These are phyloP conservation scores for Astrephomene gubernaculifera DNA, from an alignment of 139 green algal genomes.

Conservation along the genomic window DNA sequence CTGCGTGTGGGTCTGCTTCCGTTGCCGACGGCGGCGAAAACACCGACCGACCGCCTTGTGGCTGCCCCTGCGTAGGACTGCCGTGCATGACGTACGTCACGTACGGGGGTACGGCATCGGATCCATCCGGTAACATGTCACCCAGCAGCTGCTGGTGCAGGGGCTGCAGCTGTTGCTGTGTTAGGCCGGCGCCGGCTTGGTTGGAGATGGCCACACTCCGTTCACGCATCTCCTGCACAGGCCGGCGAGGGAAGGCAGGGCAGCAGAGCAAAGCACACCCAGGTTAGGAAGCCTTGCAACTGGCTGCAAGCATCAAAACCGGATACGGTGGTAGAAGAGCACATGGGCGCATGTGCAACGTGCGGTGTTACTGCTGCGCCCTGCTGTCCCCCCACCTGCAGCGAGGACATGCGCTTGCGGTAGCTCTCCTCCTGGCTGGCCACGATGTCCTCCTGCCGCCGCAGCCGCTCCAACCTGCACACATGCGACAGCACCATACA, in stretches of 20 bases:
- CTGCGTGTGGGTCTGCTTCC: no score
- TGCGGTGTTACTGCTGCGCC: no score
- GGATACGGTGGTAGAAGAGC: no score
- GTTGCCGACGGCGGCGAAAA: no score
- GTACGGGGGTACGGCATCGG: slow-evolving; percentile 7
- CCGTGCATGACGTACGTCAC: slow-evolving; percentile 31
- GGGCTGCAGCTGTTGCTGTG: background rate
- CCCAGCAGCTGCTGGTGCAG: background rate
- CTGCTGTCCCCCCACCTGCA: background rate
- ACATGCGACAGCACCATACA: no score
- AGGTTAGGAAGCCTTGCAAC: no score
- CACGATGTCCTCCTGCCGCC: slow-evolving; percentile 40
- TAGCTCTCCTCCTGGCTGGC: slow-evolving; percentile 25
- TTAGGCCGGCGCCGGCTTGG: no score
- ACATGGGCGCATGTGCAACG: no score
- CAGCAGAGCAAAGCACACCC: no score
- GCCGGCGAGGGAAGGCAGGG: no score
- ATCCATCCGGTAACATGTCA: background rate
- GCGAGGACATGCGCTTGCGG: background rate
- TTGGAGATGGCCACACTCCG: background rate
- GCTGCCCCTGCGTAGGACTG: background rate
- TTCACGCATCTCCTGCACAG: slow-evolving; percentile 7
- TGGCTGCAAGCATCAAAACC: no score
- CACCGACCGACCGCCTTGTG: no score
- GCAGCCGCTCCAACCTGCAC: slow-evolving; percentile 35